Evolutionary conservation across 495 filamentous ascomycete genomes (phyloP), one percentile per base, ranked within the genome.

Genomic region (Hypoxylon rickii): DNA sequence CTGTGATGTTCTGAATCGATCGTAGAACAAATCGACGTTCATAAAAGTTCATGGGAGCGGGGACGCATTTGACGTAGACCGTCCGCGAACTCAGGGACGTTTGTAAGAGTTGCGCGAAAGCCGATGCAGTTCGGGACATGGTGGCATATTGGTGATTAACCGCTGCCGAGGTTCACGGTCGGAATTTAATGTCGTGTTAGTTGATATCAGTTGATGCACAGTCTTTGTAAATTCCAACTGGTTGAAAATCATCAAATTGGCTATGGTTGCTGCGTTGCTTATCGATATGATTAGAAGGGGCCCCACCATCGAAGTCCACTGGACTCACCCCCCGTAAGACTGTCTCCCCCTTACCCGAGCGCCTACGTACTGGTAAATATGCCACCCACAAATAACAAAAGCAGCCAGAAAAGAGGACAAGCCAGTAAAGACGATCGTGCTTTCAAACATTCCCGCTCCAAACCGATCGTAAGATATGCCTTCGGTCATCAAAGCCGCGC

Each of bases 21-120:
- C 79, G 76, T 18, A 95, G 76, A 22, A 97, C 75, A 21, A 85
- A 79, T 43, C 86, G 84, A 38, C 87, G 86, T 63, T 96, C 89
- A 17, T 75, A 65, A n/a, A 96, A 74, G 56, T 70, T 83, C 10
- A 70, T 70, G 0, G 89, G 85, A 0, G 80, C 72, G 0, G 90
- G 90, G 15, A 70, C 58, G 38, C 90, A 83, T 44, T 77, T 82
- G 31, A 96, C 65, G 63, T 85, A 84, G 10, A 95, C 72, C 0
- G 71, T 76, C 54, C 59, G 69, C 0, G 64, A 51, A 13, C 37
- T 48, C 18, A 73, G 17, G 13, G 56, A 52, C 11, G 54, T 39
- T 33, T 53, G 66, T 45, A 64, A 42, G 38, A 69, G 18, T 21
- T 66, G 59, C 21, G 66, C 59, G 24, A 69, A 45, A 16, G 53